Evolutionary conservation across 2,329 filamentous ascomycete genomes (phyloP).

Genomic region (Penicillium sp.): DNA sequence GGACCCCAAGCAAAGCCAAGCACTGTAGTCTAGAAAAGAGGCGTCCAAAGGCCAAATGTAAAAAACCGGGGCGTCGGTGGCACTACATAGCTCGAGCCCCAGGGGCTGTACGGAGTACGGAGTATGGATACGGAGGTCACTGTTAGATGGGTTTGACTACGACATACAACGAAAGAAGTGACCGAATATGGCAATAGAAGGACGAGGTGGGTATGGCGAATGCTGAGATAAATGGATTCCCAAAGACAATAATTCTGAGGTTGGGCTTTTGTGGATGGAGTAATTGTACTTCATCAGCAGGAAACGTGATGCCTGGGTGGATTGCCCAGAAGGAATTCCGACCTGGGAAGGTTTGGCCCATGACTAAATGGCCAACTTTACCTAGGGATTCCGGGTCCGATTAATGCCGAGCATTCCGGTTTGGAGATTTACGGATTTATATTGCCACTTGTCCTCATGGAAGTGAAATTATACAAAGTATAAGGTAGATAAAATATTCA

Average conservation of each 20-base stretch:
- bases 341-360: too few species aligned
- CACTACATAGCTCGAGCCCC: neutral
- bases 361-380: too few species aligned
- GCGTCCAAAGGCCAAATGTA: slow-evolving; percentile 17
- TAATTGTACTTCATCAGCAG: neutral
- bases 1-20: slow-evolving; percentile 27
- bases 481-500: too few species aligned
- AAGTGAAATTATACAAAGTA: too few species aligned
- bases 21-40: slow-evolving; percentile 22
- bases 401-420: slow-evolving; percentile 2
- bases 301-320: neutral
- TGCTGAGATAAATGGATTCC: neutral
- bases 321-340: too few species aligned
- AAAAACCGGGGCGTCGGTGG: slow-evolving; percentile 12
- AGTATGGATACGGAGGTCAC: too few species aligned
- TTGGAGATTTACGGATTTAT: neutral
- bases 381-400: neutral
- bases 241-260: neutral
- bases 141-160: neutral
- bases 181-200: neutral
- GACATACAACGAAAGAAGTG: neutral
- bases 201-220: neutral
- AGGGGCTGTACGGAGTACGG: neutral
- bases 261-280: neutral
- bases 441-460: neutral